Base-by-base conservation (phyloP, 148 eudicot genomes). In the Amaranthus hypochondriacus region DNA sequence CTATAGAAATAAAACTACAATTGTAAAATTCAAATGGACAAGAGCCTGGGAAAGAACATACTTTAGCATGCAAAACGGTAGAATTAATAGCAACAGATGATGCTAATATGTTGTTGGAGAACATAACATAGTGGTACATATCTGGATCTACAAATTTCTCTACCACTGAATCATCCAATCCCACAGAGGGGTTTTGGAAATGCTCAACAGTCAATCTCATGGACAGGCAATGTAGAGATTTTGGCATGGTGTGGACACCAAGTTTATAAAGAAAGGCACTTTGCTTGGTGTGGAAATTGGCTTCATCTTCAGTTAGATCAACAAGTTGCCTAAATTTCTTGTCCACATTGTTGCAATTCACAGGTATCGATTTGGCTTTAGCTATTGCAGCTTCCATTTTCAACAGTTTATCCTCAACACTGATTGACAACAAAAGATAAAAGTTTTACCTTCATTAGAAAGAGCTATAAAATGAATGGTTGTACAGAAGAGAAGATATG, bases 301-400 rank as follows among this genome's bases (percentile, higher is more conserved):
- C 90, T 79, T 95, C 98, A 75, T 95, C 98, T 81, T 92, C 98
- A 2, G 97, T 95, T 74, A 92, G 75, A 81, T 95, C 98, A 63
- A 95, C 90, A 76, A 95, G 86, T 80, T 95, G 98, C 81, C 98
- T 87, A 70, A 95, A 90, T 84, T 95, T 95, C 84, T 95, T 95
- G 78, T 95, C 97, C 54, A 95, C 97, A 71, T 95, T 95, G 83
- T 79, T 87, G 79, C 93, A 95, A 57, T 92, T 97, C 56, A 84
- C 83, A 61, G 81, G 81, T 60, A 84, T 60, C 62, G 92, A 80
- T 78, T 90, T 92, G 53, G 93, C 93, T 85, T 74, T 87, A 72
- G 89, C 83, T 79, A 95, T 86, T 49, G 83, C 78, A 76, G 85
- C 74, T 78, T 95, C 96, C 96, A 95, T 95, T 74, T 74, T 90